phyloP scores from a whole-genome alignment of 2,329 filamentous ascomycete species.

The Lachnellula occidentalis region DNA sequence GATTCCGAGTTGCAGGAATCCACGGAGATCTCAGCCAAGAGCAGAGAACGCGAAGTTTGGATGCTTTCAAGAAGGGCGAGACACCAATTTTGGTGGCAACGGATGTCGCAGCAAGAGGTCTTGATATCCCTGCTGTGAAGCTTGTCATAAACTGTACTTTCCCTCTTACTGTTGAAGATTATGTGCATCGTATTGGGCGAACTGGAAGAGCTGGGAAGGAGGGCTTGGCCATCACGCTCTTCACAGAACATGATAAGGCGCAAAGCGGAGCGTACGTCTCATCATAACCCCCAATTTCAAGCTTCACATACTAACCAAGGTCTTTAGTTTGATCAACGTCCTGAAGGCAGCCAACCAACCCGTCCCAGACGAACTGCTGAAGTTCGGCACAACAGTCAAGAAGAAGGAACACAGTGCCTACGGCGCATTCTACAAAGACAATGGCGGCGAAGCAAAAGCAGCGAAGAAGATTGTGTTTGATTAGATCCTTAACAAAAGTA shows the following conservation, averaged over 20 bases:
- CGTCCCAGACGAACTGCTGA: slow-evolving; percentile 84
- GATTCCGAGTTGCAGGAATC: slow-evolving; percentile 82
- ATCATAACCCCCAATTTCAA: not conserved
- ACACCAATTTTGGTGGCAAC: slow-evolving; percentile 88
- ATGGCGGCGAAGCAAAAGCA: slow-evolving; percentile 67
- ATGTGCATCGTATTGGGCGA: slow-evolving; percentile 93
- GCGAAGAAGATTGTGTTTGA: slow-evolving; percentile 93
- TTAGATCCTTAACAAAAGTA: slow-evolving; percentile 24
- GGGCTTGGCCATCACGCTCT: slow-evolving; percentile 85
- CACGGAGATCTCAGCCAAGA: slow-evolving; percentile 90
- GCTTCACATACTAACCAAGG: slow-evolving; percentile 8
- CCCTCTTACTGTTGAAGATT: slow-evolving; percentile 92
- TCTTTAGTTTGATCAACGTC: slow-evolving; percentile 79
- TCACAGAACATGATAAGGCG: slow-evolving; percentile 90
- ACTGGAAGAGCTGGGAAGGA: slow-evolving; percentile 90
- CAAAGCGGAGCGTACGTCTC: slow-evolving; percentile 76
- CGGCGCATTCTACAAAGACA: slow-evolving; percentile 89
- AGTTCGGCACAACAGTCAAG: slow-evolving; percentile 97
- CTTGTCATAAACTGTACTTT: slow-evolving; percentile 78
- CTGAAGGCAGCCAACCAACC: slow-evolving; percentile 87
- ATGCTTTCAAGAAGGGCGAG: slow-evolving; percentile 81
- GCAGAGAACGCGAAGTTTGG: slow-evolving; percentile 78
- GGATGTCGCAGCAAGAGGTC: slow-evolving; percentile 87
- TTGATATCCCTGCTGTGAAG: slow-evolving; percentile 95
- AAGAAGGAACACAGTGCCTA: slow-evolving; percentile 97